A percentile compares a stretch with the other conserved stretches of the same genome.
These are phyloP conservation scores for Corchorus capsularis DNA, from an alignment of 345 rosid species.

Conservation along the genomic window DNA sequence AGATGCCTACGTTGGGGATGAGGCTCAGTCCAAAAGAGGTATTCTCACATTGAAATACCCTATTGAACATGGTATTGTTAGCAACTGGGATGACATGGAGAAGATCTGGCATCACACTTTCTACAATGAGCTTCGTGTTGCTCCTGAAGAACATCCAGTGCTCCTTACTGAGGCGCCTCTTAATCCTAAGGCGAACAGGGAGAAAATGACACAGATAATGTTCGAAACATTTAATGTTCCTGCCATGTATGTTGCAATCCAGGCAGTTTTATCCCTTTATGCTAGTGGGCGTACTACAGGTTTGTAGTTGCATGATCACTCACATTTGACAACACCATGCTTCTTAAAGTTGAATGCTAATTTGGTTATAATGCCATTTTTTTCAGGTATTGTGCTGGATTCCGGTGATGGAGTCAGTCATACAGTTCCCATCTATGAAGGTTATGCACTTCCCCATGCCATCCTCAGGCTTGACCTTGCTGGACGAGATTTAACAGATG, in stretches of 20 bases:
- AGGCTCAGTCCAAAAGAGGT: constrained; percentile 71
- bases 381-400: constrained; percentile 59
- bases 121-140: constrained; percentile 64
- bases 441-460: constrained; percentile 70
- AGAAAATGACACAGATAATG: constrained; percentile 69
- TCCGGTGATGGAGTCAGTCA: constrained; percentile 67
- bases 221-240: constrained; percentile 61
- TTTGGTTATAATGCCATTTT: not conserved
- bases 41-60: constrained; percentile 65
- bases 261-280: constrained; percentile 62
- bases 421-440: constrained; percentile 67
- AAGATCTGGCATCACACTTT: constrained; percentile 75
- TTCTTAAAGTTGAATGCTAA: not conserved
- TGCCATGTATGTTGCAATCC: constrained; percentile 64
- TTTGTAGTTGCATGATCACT: constrained; percentile 18
- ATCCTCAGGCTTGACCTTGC: constrained; percentile 69
- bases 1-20: constrained; percentile 69
- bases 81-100: constrained; percentile 76
- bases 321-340: not conserved
- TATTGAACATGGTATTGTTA: constrained; percentile 65
- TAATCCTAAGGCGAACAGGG: constrained; percentile 63
- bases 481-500: constrained; percentile 63
- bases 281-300: constrained; percentile 78
- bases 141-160: constrained; percentile 63
- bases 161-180: constrained; percentile 67